Evolutionary conservation across 2,329 filamentous ascomycete species (phyloP).

Genomic region (Colletotrichum magnum): DNA sequence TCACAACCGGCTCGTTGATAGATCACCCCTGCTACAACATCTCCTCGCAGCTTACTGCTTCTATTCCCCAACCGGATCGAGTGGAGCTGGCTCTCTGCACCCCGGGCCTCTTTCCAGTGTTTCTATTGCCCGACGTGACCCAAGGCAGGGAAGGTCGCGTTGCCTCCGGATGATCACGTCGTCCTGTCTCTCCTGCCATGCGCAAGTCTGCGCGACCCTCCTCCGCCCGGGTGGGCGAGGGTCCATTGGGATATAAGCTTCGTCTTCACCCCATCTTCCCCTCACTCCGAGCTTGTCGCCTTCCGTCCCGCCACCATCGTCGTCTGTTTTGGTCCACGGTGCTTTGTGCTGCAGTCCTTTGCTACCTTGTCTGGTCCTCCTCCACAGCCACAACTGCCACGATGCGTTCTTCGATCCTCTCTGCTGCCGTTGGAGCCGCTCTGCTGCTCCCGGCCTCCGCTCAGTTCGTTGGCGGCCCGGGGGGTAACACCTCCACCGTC

Average conservation of each 20-base stretch:
- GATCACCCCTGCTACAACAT: conserved; percentile 22
- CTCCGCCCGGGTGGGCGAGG: conserved; percentile 25
- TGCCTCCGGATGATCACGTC: conserved; percentile 33
- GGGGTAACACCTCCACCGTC: conserved; percentile 42
- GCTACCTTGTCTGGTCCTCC: conserved; percentile 30
- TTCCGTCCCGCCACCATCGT: conserved; percentile 23
- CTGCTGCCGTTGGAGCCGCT: conserved; percentile 35
- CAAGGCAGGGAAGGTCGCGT: conserved; percentile 4
- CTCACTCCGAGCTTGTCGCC: conserved; percentile 18
- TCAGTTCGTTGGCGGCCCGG: conserved; percentile 43
- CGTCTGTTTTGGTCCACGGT: conserved; percentile 27
- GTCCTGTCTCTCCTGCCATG: conserved; percentile 32
- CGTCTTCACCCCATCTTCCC: conserved; percentile 33
- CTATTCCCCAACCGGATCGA: conserved; percentile 15
- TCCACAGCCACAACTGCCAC: conserved; percentile 16
- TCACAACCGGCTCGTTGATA: conserved; percentile 26
- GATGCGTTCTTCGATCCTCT: conserved; percentile 37
- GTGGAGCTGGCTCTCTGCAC: conserved; percentile 35
- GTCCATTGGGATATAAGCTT: conserved; percentile 37
- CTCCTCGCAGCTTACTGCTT: conserved; percentile 2
- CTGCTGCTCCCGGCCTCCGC: conserved; percentile 49
- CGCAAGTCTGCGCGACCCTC: conserved; percentile 14
- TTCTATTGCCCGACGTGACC: conserved; percentile 6
- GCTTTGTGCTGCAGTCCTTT: conserved; percentile 28
- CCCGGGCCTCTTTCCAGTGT: conserved; percentile 8